phyloP scores from a whole-genome alignment of 2,329 filamentous ascomycete species.

The Talaromyces sp. region DNA sequence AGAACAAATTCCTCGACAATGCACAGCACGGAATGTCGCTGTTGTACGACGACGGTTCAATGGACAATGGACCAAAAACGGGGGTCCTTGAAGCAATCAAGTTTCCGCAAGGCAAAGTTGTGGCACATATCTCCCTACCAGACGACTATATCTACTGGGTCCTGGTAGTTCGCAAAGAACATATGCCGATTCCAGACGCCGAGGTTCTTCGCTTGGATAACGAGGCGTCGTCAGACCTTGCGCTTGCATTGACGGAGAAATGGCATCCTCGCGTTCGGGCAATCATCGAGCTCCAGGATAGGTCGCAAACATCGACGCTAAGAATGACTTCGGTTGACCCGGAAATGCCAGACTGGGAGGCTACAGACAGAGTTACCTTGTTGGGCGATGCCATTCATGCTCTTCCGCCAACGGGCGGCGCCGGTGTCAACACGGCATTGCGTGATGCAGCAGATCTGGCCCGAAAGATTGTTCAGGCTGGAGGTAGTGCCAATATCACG shows the following conservation, averaged over 20 bases:
- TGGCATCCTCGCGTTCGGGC: constrained; percentile 21
- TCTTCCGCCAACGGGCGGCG: constrained; percentile 44
- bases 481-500: constrained; percentile 4
- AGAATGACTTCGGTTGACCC: constrained; percentile 28
- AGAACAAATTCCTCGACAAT: constrained; percentile 9
- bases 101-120: constrained; percentile 12
- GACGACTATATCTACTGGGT: constrained; percentile 24
- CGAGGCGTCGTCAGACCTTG: constrained; percentile 13
- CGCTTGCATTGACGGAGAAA: constrained; percentile 18
- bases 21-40: constrained; percentile 15
- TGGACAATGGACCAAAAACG: constrained; percentile 11
- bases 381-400: constrained; percentile 43
- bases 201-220: constrained; percentile 12
- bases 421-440: constrained; percentile 44
- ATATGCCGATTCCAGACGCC: constrained; percentile 11
- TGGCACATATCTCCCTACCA: constrained; percentile 14
- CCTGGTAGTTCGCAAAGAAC: constrained; percentile 8
- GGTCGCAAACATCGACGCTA: constrained; percentile 25
- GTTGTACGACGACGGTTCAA: constrained; percentile 7
- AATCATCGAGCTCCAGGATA: constrained; percentile 23
- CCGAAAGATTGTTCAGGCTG: constrained; percentile 11
- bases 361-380: constrained; percentile 32
- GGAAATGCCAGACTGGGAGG: constrained; percentile 27
- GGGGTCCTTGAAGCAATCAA: constrained; percentile 18
- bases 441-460: constrained; percentile 38